Base-by-base conservation (phyloP, 371 early-diverging fungal species). In the Phascolomyces articulosus region DNA sequence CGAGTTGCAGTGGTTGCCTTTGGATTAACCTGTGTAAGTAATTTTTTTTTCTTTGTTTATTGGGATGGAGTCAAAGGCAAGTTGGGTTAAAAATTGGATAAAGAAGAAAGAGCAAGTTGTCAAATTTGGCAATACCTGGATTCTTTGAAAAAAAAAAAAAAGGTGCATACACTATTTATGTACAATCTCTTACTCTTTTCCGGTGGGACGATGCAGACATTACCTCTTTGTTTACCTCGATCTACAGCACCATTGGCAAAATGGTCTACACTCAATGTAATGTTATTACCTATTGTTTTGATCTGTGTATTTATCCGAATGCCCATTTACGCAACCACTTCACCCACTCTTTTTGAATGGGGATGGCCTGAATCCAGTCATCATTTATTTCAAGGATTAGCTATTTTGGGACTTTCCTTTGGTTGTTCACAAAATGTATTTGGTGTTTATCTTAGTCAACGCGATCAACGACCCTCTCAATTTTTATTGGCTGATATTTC, bases 351-450 rank as follows among this genome's bases (percentile, higher is more conserved):
- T 20, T 66, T 84, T 27, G 77, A 78, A 8, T 76, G 73, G 28
- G 62, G 72, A 44, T 31, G 53, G 13, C 41, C 68, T 16, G 64
- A 74, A 0, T 27, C 58, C 40, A 34, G 15, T 13, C 34, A 53
- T n/a, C 7, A 51, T 23, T 60, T 70, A 58, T 78, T 78, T 60
- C 67, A 68, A 48, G 78, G 78, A 3, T 61, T 86, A 20, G 84
- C 84, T 3, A 83, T 86, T 38, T 73, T 85, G 72, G 76, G 79
- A 10, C 72, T 86, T 23, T 75, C 85, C 1, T 83, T 85, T 72
- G 74, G 81, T 20, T 85, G 82, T 20, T 57, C 82, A 1, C 87
- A 85, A 58, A 80, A 82, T 31, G 73, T 84, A 2, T 83, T 85
- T 64, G 70, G 79, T 29, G 75, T 81, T 40, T 85, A 75, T 60